Evolutionary conservation across 2,329 filamentous ascomycete genomes (phyloP), one percentile per base, ranked within the genome.

Genomic region (Mollisia scopiformis): DNA sequence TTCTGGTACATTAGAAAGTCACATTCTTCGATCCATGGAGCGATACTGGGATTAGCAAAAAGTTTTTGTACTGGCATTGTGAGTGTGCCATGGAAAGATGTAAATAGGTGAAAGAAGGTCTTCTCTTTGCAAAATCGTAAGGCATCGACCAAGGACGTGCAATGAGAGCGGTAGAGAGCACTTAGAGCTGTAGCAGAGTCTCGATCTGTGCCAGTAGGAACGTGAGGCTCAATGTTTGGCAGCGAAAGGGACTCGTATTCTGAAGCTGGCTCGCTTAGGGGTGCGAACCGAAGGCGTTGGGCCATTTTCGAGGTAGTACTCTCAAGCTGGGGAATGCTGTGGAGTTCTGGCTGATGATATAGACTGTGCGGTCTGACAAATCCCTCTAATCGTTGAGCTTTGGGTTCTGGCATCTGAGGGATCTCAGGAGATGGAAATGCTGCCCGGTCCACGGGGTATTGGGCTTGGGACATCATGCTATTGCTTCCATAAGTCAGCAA

Each of bases 41-140:
- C 92, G 58, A 98, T 80, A 58, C 88, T 88, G 2, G 90, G 87
- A 71, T 96, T 87, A 14, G 88, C 88, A 70, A 99, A 90, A 2
- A 99, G 79, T 75, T 96, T 97, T 75, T 97, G 93, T 2, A 98
- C 94, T 6, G 95, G 95, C 76, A 97, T 96, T 0, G 95, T 99
- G 70, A 99, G 84, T 1, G 93, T 98, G 58, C 95, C 95, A 71
- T 97, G 92, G 75, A 99, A 98, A 1, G 94, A 95, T 6, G 91
- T 93, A 74, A 96, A 97, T 16, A 97, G 85, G 67, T 96, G 92
- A 74, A 97, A 96, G 75, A 99, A 96, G 6, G 93, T 94, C 78
- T 97, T 96, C 75, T 97, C 92, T 73, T 95, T 96, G 82, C 94
- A 97, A 75, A 92, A 98, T 30, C 95, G 90, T 63, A 99, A 93